phyloP scores from a whole-genome alignment of 2,329 filamentous ascomycete genomes.

The Eurotiales sp. region DNA sequence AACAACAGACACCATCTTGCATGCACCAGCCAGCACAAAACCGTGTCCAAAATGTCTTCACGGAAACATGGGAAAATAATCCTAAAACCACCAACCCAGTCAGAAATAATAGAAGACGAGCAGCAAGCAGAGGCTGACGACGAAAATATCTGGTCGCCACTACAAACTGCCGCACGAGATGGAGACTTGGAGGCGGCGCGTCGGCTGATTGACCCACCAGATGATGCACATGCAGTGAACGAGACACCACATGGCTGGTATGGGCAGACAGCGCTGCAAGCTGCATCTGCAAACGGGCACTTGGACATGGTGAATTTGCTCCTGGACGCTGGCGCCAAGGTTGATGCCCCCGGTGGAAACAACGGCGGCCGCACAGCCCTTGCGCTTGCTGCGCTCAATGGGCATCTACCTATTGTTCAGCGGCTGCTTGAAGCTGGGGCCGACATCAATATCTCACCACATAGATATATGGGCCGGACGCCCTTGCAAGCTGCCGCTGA shows the following conservation, averaged over 20 bases:
- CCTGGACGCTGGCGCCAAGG: conserved; percentile 21
- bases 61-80: conserved; percentile 13
- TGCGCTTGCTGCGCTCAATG: conserved; percentile 16
- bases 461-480: conserved; percentile 12
- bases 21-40: too few species aligned
- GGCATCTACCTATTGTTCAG: conserved; percentile 18
- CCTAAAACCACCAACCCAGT: conserved; percentile 1
- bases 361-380: conserved; percentile 19
- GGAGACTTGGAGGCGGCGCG: conserved; percentile 19
- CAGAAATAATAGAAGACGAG: conserved; percentile 12
- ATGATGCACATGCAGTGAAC: conserved; percentile 15
- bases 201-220: conserved; percentile 14
- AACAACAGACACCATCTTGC: too few species aligned
- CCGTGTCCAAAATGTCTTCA: conserved; percentile 5
- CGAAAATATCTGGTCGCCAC: conserved; percentile 16
- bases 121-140: not conserved
- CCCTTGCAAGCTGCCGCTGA: conserved; percentile 19
- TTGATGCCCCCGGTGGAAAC: conserved; percentile 15
- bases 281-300: conserved; percentile 33
- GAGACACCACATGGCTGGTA: conserved; percentile 13
- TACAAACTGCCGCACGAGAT: conserved; percentile 18
- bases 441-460: conserved; percentile 17
- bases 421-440: conserved; percentile 20
- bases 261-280: conserved; percentile 19
- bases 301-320: conserved; percentile 34